Base-by-base conservation (phyloP, 768 basidiomycete genomes). In the Lentinula sp. region DNA sequence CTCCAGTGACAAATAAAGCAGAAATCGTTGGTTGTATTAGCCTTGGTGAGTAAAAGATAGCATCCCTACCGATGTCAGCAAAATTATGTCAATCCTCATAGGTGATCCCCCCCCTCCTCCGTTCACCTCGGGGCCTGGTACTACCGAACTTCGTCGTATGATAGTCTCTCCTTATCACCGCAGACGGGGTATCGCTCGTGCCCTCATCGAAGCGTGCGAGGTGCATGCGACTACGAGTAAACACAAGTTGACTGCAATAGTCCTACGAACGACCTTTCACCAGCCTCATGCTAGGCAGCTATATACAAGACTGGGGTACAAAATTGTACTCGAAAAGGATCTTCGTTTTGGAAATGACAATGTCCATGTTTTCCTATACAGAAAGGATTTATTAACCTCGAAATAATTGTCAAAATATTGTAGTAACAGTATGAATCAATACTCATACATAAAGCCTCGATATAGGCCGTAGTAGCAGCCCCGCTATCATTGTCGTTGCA, bases 91-190 rank as follows among this genome's bases (percentile, higher is more conserved):
- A 59, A 65, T 62, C 42, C 23, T n/a, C 23, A 23, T n/a, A 36
- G 33, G 9, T 49, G n/a, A 36, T 45, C 45, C 33, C 15, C 36
- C 45, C 2, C 23, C 15, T 56, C 36, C 41, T 56, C 57, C 42
- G n/a, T 59, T 61, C n/a, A 61, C 57, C 35, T 13, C 43, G 4
- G 65, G 66, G 18, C 62, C 62, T 13, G 56, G 50, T n/a, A 59
- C 36, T 4, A 66, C 61, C 1, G 70, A 71, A 55, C 58, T 73
- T 16, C 69, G 71, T 13, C 67, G 71, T 7, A 64, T 73, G 65
- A 64, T 69, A 9, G 70, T 72, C 2, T 68, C 69, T 1, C 46
- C 54, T 13, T 53, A 36, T n/a, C 61, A 68, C 52, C 68, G 69
- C 8, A 58, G 69, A 55, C 64, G 61, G 4, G 66, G 70, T 1